These are phyloP conservation scores for Lentithecium fluviatile DNA, from an alignment of 495 filamentous ascomycete species.

Conservation along the genomic window DNA sequence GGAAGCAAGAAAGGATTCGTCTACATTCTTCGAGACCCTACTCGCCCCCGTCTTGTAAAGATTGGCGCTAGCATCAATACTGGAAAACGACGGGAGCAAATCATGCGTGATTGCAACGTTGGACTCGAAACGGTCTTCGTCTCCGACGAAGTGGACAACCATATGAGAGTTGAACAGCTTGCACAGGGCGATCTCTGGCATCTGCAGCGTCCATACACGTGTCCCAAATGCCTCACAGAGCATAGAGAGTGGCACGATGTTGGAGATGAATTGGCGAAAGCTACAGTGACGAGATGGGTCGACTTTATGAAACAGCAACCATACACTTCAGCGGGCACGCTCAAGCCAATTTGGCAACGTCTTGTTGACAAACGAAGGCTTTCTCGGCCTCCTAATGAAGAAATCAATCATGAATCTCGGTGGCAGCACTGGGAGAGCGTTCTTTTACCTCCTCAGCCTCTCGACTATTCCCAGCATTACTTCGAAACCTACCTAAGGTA, in stretches of 20 bases:
- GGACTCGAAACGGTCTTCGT: not conserved
- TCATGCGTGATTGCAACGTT: not conserved
- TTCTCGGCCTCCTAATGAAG: not conserved
- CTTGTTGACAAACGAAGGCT: not conserved
- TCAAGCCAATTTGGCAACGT: constrained; percentile 5
- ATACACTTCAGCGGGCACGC: not conserved
- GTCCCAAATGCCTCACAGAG: not conserved
- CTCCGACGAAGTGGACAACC: not conserved
- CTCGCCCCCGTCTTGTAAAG: not conserved
- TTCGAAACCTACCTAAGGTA: too few relatives aligned
- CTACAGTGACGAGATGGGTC: constrained; percentile 11
- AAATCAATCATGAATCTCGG: not conserved
- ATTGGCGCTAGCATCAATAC: constrained; percentile 1
- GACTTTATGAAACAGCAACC: constrained; percentile 4
- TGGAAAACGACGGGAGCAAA: not conserved
- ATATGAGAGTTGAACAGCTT: constrained; percentile 2
- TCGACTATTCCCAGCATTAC: not conserved
- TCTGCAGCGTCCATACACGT: not conserved
- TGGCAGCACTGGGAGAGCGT: constrained; percentile 4
- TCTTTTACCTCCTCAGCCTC: not conserved
- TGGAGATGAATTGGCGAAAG: constrained; percentile 1
- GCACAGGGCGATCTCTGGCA: not conserved
- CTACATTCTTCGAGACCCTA: constrained; percentile 3
- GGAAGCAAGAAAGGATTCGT: not conserved
- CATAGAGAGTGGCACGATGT: constrained; percentile 12